These are phyloP conservation scores for Aspergillus homomorphus DNA, from an alignment of 495 filamentous ascomycete genomes.

Conservation along the genomic window DNA sequence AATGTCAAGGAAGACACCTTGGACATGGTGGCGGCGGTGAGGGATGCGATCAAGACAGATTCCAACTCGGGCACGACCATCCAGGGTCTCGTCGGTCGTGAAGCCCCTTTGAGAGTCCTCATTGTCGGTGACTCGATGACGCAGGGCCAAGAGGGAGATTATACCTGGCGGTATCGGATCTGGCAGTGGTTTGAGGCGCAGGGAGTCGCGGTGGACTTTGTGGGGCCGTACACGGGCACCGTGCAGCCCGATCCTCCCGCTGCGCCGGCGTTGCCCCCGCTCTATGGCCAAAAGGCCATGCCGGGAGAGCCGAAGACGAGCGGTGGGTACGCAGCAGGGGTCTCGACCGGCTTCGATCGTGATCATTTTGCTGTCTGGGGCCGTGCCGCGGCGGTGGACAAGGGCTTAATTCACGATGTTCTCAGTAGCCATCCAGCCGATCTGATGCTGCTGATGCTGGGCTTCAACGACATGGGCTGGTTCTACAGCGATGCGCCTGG, in stretches of 20 bases:
- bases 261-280: background rate
- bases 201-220: background rate
- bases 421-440: background rate
- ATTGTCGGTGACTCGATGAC: slow-evolving; percentile 1
- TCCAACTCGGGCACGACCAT: background rate
- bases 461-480: slow-evolving; percentile 6
- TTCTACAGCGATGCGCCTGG: background rate
- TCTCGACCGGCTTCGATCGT: background rate
- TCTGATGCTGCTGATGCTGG: background rate
- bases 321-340: background rate
- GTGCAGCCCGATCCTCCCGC: background rate
- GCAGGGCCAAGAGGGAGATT: background rate
- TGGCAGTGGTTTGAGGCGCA: background rate
- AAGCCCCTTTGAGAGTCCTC: background rate
- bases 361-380: background rate
- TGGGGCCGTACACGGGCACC: background rate
- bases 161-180: slow-evolving; percentile 1
- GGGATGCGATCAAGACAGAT: background rate
- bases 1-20: too few relatives aligned
- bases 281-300: background rate
- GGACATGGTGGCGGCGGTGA: background rate
- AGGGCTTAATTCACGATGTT: background rate
- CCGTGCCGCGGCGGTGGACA: background rate
- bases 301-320: background rate
- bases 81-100: too few relatives aligned